A percentile compares a stretch with the other conserved stretches of the same genome.
These are phyloP conservation scores for Evansstolkia leycettana DNA, from an alignment of 495 filamentous ascomycete species.

Conservation along the genomic window DNA sequence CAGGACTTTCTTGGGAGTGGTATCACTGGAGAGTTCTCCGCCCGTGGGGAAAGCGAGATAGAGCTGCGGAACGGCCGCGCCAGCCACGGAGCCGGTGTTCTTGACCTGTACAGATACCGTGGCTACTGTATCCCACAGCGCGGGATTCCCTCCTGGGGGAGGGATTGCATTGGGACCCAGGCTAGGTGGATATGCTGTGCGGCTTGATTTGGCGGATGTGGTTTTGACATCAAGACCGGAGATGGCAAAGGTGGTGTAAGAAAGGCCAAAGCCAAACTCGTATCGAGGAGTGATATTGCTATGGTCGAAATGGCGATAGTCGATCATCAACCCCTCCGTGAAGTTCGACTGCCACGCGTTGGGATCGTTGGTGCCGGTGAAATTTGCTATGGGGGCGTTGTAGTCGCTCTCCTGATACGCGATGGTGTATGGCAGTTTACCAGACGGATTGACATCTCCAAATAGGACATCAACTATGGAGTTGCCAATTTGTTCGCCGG, in stretches of 20 bases:
- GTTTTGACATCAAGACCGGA: conserved; percentile 49
- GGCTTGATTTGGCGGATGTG: conserved; percentile 34
- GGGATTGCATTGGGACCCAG: conserved; percentile 51
- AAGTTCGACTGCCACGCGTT: neutral
- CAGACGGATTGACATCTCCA: conserved; percentile 40
- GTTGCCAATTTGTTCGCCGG: conserved; percentile 42
- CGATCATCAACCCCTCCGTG: conserved; percentile 53
- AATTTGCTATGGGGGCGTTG: no score
- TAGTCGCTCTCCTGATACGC: conserved; percentile 48
- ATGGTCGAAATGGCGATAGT: conserved; percentile 61
- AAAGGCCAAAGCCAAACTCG: conserved; percentile 70
- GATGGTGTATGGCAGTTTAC: conserved; percentile 57
- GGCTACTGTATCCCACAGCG: conserved; percentile 41
- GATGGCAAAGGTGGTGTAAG: conserved; percentile 72
- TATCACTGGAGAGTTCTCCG: no score
- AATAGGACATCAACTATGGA: conserved; percentile 42
- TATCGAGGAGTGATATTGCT: conserved; percentile 51
- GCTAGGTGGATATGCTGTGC: conserved; percentile 45
- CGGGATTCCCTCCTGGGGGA: conserved; percentile 42
- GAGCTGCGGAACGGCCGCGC: conserved; percentile 45
- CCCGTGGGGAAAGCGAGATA: conserved; percentile 48
- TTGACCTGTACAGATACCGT: conserved; percentile 34
- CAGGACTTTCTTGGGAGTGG: conserved; percentile 13
- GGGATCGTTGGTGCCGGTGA: no score
- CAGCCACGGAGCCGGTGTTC: conserved; percentile 37